Base-by-base conservation (phyloP, 306 rosid genomes). In the Sophora flavescens region DNA sequence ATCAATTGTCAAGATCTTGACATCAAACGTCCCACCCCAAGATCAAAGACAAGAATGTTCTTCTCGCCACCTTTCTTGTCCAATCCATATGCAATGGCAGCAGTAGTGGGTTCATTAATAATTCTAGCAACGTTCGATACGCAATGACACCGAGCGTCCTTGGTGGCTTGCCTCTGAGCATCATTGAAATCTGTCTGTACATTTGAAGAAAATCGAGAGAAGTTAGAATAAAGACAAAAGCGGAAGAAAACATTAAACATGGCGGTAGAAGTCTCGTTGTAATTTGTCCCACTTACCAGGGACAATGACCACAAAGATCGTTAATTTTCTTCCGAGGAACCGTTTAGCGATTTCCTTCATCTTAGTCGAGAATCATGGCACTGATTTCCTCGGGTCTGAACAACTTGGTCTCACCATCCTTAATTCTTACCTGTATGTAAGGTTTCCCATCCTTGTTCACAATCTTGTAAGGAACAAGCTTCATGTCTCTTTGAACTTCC, bases 91-190 rank as follows among this genome's bases (percentile, higher is more conserved):
- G 98, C 98, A 22, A 96, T 96, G 74, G 99, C 98, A 9, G 99
- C 99, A 16, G 98, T 98, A 0, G 98, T 96, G 33, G 99, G 99
- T 76, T 96, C 99, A 56, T 96, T 96, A 50, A 96, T 96, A 79
- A 96, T 96, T 80, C 99, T 87, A 54, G 98, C 98, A 83, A 93
- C 99, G 73, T 96, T 91, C n/a, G n/a, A 96, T 81, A 42, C 99
- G 98, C 93, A 70, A 92, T 96, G 64, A 89, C 82, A 75, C 99
- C 98, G n/a, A 0, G 99, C 99, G 82, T 96, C 99, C 96, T 96
- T 96, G 83, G 99, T 96, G 72, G 98, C 99, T 83, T 96, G 98
- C 86, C 99, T 91, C 89, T 96, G 99, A 75, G 99, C 99, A 81
- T 96, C 99, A 60, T 96, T 96, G 78, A 96, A 96, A n/a, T n/a